Base-by-base conservation (phyloP, 2,329 filamentous ascomycete genomes). In the Amauroascus verrucosus region DNA sequence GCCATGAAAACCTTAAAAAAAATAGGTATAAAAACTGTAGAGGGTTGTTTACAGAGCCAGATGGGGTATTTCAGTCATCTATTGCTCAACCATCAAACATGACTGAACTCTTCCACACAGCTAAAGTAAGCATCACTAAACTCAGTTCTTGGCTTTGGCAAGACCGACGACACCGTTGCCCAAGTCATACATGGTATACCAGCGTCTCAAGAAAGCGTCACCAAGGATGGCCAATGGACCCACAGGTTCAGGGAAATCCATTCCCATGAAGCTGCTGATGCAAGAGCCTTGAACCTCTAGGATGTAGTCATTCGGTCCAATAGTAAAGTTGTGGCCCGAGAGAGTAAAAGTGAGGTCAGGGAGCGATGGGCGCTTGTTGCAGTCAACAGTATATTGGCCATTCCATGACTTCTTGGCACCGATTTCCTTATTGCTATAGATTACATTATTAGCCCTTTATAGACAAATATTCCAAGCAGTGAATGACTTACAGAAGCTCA, bases 351-450 rank as follows among this genome's bases (percentile, higher is more conserved):
- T 89, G 62, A 98, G 80, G 65, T 97, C 90, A 60, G 93, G 90
- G 49, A 98, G 84, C 59, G 76, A 79, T 67, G 85, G 80, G 63
- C 88, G 86, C 77, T 86, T 89, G 60, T 77, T 75, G 72, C 93
- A 98, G 61, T 97, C 93, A 57, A 98, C 77, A 13, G 84, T 86
- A 80, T 96, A 98, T 77, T 98, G 93, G 64, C 93, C 93, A 70
- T 91, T 95, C 77, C 84, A 98, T 57, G 86, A 82, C 83, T 97
- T 98, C 83, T 94, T 96, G 62, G 93, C 93, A 59, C 93, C 93
- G 59, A 98, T 96, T 77, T 96, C 85, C 74, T 86, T 85, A 81
- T 98, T 98, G 57, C 76, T 78, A 30, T n/a, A 18, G 30, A 56
- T 45, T 55, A 54, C 24, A 38, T n/a, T 2, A 48, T 50, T 48